These are phyloP conservation scores for Ustilago esculenta DNA, from an alignment of 1,284 basidiomycete genomes.

Conservation along the genomic window DNA sequence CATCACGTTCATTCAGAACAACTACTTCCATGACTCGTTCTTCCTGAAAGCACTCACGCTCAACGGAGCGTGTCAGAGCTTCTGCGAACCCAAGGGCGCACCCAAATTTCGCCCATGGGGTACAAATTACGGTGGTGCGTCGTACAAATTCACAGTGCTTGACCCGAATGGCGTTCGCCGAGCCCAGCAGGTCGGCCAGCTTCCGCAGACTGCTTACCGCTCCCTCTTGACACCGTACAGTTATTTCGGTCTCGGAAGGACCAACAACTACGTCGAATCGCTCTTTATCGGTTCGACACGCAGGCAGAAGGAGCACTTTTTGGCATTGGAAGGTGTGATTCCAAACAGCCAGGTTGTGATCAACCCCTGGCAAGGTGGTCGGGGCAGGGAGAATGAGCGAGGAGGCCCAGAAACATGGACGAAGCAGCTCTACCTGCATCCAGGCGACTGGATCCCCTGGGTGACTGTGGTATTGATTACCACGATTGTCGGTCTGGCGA, in stretches of 20 bases:
- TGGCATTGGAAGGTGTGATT: conserved; percentile 94
- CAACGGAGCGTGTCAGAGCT: conserved; percentile 88
- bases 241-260: conserved; percentile 95
- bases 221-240: conserved; percentile 88
- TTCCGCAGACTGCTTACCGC: conserved; percentile 90
- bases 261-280: conserved; percentile 98
- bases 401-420: conserved; percentile 74
- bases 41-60: conserved; percentile 93
- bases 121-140: conserved; percentile 90
- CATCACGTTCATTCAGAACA: conserved; percentile 90
- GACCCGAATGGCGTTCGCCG: conserved; percentile 89
- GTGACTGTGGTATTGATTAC: conserved; percentile 86
- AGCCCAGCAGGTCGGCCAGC: conserved; percentile 91
- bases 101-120: conserved; percentile 77
- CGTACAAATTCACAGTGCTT: conserved; percentile 95
- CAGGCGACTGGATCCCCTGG: conserved; percentile 97
- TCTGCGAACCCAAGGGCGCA: conserved; percentile 70
- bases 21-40: conserved; percentile 98
- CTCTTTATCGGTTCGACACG: conserved; percentile 64
- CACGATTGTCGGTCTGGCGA: conserved; percentile 78
- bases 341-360: conserved; percentile 98
- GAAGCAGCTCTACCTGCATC: conserved; percentile 87
- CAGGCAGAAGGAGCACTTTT: conserved; percentile 76
- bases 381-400: conserved; percentile 11
- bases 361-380: conserved; percentile 75